A percentile compares a stretch with the other conserved stretches of the same genome.
phyloP scores from a whole-genome alignment of 768 basidiomycete genomes.

The Serendipita indica region DNA sequence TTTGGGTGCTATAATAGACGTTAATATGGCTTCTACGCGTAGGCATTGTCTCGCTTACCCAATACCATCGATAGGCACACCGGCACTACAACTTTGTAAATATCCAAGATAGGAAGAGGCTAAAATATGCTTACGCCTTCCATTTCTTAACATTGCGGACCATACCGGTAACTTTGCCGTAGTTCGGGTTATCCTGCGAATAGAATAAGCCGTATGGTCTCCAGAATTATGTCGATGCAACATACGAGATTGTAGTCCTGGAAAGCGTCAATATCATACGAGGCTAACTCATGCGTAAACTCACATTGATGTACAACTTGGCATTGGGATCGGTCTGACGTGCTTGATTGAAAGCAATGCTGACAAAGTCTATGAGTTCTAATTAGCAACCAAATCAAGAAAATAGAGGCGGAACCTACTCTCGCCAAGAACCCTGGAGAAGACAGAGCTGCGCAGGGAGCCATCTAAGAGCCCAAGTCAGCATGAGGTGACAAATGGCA shows the following conservation, averaged over 20 bases:
- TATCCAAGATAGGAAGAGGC: neutral
- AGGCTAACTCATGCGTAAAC: neutral
- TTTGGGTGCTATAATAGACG: no score
- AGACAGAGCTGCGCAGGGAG: conserved; percentile 30
- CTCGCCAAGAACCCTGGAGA: neutral
- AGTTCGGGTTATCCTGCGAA: neutral
- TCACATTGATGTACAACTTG: neutral
- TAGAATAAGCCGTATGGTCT: no score
- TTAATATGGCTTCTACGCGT: no score
- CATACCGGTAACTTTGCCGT: neutral
- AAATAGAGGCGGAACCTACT: neutral
- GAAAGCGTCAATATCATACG: neutral
- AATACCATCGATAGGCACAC: conserved; percentile 33
- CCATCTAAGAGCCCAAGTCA: conserved; percentile 20
- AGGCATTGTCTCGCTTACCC: no score
- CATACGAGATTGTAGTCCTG: neutral
- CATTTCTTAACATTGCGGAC: neutral
- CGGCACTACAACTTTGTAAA: conserved; percentile 13
- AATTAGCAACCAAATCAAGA: neutral
- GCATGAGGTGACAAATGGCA: neutral
- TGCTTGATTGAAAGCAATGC: neutral
- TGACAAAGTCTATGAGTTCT: no score
- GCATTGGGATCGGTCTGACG: neutral
- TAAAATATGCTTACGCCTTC: neutral
- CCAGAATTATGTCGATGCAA: no score